Base-by-base conservation (phyloP, 805 yeast species). In the Candida argentea region DNA sequence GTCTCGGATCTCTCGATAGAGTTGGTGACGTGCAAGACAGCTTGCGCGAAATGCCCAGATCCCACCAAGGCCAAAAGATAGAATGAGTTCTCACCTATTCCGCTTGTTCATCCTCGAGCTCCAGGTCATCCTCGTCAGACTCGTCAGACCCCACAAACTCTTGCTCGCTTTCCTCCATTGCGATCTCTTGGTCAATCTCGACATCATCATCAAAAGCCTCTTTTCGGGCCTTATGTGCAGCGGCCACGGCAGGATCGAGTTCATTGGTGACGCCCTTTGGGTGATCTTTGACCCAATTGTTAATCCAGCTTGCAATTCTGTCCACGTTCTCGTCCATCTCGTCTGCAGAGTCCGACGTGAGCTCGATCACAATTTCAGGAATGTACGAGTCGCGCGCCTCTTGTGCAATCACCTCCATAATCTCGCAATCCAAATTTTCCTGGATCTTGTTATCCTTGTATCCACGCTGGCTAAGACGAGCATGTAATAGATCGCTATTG, bases 371-470 rank as follows among this genome's bases (percentile, higher is more conserved):
- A 16, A 86, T 75, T 37, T 80, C 83, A 24, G 76, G 75, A 18
- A 67, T 80, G 46, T 85, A 91, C 22, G 78, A 68, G 19, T 85
- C 95, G 33, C 70, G 61, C 0, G 97, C 98, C 40, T 91, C 98
- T 38, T 78, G 80, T 25, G 76, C 55, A 10, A 91, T 71, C 9
- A 89, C 83, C 40, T 87, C 89, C 97, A 91, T 91, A 39, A 91
- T 91, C 55, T 91, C 99, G 34, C 94, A 93, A 52, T 91, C 98
- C 25, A 91, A 57, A 48, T 91, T 91, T 45, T 91, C 99, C 32
- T 77, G 79, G 37, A 91, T 73, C 55, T 91, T 91, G 35, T 69
- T 65, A 35, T 83, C 79, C 30, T 78, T 73, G 48, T 91, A 91
- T 5, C 77, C 80, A 51, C 98, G 70, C 34, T 71, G 68, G 35